A percentile compares a stretch with the other conserved stretches of the same genome.
phyloP scores from a whole-genome alignment of 2,329 filamentous ascomycete genomes.

The Penicillium italicum region DNA sequence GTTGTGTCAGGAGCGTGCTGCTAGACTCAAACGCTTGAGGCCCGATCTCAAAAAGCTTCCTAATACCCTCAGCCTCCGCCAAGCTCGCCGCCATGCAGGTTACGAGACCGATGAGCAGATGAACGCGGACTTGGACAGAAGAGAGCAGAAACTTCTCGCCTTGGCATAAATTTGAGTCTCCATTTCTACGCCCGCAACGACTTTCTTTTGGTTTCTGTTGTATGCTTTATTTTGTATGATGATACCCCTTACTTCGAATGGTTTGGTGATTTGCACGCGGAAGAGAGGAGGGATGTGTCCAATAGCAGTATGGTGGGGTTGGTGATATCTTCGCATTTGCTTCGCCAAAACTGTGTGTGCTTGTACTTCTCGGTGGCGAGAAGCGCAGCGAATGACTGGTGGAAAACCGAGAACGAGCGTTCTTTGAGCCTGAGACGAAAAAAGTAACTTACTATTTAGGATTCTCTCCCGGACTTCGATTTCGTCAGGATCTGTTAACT shows the following conservation, averaged over 20 bases:
- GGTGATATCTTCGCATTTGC: neutral
- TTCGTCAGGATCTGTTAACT: neutral
- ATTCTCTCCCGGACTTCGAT: neutral
- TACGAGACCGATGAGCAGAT: constrained; percentile 33
- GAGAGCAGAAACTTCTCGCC: constrained; percentile 21
- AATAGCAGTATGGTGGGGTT: neutral
- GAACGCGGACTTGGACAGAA: constrained; percentile 29
- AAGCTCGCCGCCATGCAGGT: constrained; percentile 31
- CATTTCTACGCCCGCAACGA: constrained; percentile 1
- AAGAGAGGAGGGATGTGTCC: neutral
- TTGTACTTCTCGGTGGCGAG: neutral
- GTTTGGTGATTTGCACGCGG: constrained; percentile 5
- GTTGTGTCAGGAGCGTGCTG: constrained; percentile 29
- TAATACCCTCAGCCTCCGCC: constrained; percentile 26
- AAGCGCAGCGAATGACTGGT: neutral
- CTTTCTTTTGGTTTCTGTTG: constrained; percentile 6
- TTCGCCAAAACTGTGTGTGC: neutral
- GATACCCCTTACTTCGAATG: constrained; percentile 11
- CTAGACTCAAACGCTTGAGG: constrained; percentile 29
- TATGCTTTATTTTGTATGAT: constrained; percentile 10
- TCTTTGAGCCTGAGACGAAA: neutral
- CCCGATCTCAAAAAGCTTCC: constrained; percentile 28
- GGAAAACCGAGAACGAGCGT: neutral
- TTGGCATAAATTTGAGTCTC: neutral
- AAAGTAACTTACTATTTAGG: constrained; percentile 4